phyloP scores from a whole-genome alignment of 495 filamentous ascomycete species.

The Mycothermus thermophilus region DNA sequence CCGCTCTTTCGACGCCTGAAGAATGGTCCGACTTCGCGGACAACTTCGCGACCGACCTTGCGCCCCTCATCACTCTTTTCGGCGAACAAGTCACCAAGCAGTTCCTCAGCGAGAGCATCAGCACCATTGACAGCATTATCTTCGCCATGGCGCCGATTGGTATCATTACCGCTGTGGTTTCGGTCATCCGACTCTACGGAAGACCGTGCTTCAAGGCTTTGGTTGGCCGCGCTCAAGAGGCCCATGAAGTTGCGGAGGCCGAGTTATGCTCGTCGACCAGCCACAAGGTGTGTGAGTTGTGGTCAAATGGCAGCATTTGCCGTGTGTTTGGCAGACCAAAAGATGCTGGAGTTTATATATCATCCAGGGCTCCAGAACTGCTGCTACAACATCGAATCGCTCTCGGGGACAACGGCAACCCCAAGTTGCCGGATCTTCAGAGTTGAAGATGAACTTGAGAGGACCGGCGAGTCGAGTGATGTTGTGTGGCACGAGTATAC shows the following conservation, averaged over 20 bases:
- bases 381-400: too few species aligned
- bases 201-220: conserved; percentile 33
- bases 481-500: too few species aligned
- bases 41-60: conserved; percentile 32
- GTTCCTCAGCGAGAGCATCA: conserved; percentile 36
- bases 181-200: conserved; percentile 34
- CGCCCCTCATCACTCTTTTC: conserved; percentile 29
- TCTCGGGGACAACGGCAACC: too few species aligned
- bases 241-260: conserved; percentile 20
- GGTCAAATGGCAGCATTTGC: conserved; percentile 26
- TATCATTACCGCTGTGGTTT: conserved; percentile 36
- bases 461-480: too few species aligned
- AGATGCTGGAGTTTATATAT: too few species aligned
- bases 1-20: too few species aligned
- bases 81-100: conserved; percentile 39
- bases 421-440: too few species aligned
- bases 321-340: conserved; percentile 18
- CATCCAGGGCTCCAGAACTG: too few species aligned
- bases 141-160: conserved; percentile 37
- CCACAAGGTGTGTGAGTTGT: conserved; percentile 28
- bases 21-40: conserved; percentile 44
- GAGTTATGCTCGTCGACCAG: conserved; percentile 25
- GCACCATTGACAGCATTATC: conserved; percentile 41
- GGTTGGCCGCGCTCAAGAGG: conserved; percentile 33
- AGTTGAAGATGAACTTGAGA: too few species aligned